Evolutionary conservation across 2,329 filamentous ascomycete species (phyloP).

Genomic region (Xylogone sp.): DNA sequence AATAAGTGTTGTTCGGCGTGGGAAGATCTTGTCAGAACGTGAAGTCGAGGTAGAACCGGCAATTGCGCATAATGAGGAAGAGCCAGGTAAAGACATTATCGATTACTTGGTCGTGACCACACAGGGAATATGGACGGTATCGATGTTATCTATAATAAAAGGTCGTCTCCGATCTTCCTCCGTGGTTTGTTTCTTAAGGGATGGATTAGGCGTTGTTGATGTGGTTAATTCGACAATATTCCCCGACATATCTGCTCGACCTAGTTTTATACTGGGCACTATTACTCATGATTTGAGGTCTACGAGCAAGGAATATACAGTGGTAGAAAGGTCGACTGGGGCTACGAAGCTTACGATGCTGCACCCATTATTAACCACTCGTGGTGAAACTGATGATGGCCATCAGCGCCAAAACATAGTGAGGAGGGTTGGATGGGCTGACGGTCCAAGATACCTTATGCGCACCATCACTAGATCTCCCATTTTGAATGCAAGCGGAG

Average conservation of each 20-base stretch:
- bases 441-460: slow-evolving; percentile 54
- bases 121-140: slow-evolving; percentile 53
- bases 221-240: slow-evolving; percentile 70
- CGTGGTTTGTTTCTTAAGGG: slow-evolving; percentile 72
- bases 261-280: slow-evolving; percentile 61
- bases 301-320: slow-evolving; percentile 34
- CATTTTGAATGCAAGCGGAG: slow-evolving; percentile 55
- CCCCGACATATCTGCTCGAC: slow-evolving; percentile 57
- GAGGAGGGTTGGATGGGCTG: slow-evolving; percentile 30
- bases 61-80: slow-evolving; percentile 22
- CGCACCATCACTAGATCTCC: slow-evolving; percentile 60
- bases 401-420: background rate
- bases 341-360: slow-evolving; percentile 31
- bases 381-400: background rate
- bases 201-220: slow-evolving; percentile 82
- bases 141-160: slow-evolving; percentile 55
- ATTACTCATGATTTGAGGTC: slow-evolving; percentile 34
- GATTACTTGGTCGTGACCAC: slow-evolving; percentile 68
- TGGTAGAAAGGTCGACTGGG: slow-evolving; percentile 33
- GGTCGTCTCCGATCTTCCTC: slow-evolving; percentile 65
- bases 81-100: slow-evolving; percentile 40
- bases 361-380: slow-evolving; percentile 1
- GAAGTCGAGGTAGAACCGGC: slow-evolving; percentile 26
- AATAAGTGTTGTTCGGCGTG: slow-evolving; percentile 43
- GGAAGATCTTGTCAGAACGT: slow-evolving; percentile 31